A percentile compares a stretch with the other conserved stretches of the same genome.
Conservation (phyloP, 2,329 filamentous ascomycete species). For the Simplicillium aogashimaense region DNA sequence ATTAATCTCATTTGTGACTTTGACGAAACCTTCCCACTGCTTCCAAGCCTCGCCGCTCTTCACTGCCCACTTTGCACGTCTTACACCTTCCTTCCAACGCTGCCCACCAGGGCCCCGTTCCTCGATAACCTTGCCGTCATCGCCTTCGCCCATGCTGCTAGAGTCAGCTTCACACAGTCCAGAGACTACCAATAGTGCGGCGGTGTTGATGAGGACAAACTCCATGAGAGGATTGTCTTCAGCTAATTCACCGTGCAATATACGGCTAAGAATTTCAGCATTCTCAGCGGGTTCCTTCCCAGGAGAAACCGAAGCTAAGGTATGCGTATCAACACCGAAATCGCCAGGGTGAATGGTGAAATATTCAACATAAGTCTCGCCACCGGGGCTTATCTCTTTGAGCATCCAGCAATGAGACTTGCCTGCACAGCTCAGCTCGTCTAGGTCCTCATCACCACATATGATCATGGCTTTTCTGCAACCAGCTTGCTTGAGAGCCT, state of each 20-base stretch:
- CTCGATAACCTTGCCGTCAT: conserved; percentile 69
- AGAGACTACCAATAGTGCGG: conserved; percentile 74
- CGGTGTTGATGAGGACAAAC: conserved; percentile 91
- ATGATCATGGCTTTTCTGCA: conserved; percentile 79
- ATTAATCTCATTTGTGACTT: conserved; percentile 57
- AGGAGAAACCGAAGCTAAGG: conserved; percentile 68
- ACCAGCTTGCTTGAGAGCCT: conserved; percentile 68
- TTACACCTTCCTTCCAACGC: conserved; percentile 90
- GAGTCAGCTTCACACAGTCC: conserved; percentile 78
- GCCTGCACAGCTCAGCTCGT: conserved; percentile 90
- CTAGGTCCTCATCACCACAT: conserved; percentile 88
- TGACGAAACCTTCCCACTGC: conserved; percentile 75
- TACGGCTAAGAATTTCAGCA: conserved; percentile 68
- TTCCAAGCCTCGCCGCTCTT: conserved; percentile 77
- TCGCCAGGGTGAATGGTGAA: conserved; percentile 76
- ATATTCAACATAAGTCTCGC: conserved; percentile 51
- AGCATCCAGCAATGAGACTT: conserved; percentile 83
- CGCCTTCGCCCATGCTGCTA: conserved; percentile 69
- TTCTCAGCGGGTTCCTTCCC: conserved; percentile 84
- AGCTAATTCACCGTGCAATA: conserved; percentile 64
- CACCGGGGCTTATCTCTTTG: conserved; percentile 31
- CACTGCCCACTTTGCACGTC: conserved; percentile 80
- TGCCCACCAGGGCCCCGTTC: conserved; percentile 79
- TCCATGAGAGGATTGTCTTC: conserved; percentile 77
- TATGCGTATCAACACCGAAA: conserved; percentile 71